Evolutionary conservation across 306 rosid genomes (phyloP), one percentile per base, ranked within the genome.

Genomic region (Castanopsis chinensis): DNA sequence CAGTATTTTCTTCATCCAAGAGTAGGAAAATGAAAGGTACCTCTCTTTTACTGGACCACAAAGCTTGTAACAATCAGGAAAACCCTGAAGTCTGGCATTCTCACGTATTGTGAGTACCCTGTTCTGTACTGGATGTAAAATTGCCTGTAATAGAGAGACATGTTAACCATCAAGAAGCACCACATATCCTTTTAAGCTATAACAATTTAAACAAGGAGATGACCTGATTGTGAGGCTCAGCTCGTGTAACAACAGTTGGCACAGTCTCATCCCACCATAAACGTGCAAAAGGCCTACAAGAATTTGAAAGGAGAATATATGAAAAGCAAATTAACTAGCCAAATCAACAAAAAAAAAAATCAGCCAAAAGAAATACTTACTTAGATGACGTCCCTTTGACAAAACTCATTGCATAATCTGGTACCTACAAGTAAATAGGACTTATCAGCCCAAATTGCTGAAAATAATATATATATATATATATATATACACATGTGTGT

Each of bases 211-310:
- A 79, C 37, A 54, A 76, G 23, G 43, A 73, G 32, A 45, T 78
- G 64, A 91, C 97, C 89, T 91, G 94, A 59, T 83, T 91, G 73
- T 89, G 97, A 78, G 93, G 92, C 63, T 84, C 87, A 21, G 97
- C 89, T 75, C 87, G 59, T 1, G 98, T 94, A 65, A 94, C 80
- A 18, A 94, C 98, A 1, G 97, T 94, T 20, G 98, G 87, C 79
- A 94, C 90, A 6, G 98, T 94, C 83, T 92, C 97, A 71, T 94
- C 98, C 97, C 98, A 94, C 98, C 98, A 94, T 59, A 94, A 69
- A 43, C 98, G 89, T 18, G 85, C 94, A 85, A 91, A 94, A 1
- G 98, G 98, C 73, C 97, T 94, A 57, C 14, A 82, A 57, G 7
- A 35, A 18, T 67, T 67, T 1, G 15, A 8, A 10, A 35, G 11